These are phyloP conservation scores for Nicotiana tabacum DNA, from an alignment of 257 asterid species.

Conservation along the genomic window DNA sequence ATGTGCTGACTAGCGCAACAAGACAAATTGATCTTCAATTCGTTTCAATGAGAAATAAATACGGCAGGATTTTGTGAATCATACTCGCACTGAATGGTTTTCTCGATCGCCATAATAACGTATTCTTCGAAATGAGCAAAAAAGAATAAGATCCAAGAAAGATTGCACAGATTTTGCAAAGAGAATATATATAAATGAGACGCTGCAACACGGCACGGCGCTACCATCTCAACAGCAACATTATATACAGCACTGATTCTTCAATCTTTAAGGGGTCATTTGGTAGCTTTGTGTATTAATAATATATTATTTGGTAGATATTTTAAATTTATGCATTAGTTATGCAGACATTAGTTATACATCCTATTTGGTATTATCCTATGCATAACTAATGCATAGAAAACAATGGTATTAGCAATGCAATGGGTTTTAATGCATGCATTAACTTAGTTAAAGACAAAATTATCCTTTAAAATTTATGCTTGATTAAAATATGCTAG, in stretches of 20 bases:
- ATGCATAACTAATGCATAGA: too few relatives aligned
- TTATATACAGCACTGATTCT: neutral
- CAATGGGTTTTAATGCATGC: too few relatives aligned
- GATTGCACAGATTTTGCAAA: neutral
- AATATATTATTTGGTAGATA: too few relatives aligned
- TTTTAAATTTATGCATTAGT: too few relatives aligned
- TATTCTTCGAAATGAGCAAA: neutral
- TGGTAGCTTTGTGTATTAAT: too few relatives aligned
- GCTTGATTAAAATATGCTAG: too few relatives aligned
- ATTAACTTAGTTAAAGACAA: too few relatives aligned
- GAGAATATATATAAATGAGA: neutral
- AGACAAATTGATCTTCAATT: neutral
- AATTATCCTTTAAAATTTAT: too few relatives aligned
- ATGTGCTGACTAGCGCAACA: neutral
- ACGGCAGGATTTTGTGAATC: neutral
- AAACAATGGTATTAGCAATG: too few relatives aligned
- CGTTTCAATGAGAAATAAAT: neutral
- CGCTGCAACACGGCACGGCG: conserved; percentile 1
- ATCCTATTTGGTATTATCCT: too few relatives aligned
- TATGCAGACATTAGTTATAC: too few relatives aligned
- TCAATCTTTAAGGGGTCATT: too few relatives aligned
- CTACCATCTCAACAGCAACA: neutral
- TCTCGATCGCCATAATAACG: neutral
- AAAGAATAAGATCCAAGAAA: neutral
- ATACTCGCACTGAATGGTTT: neutral